Evolutionary conservation across 768 basidiomycete species (phyloP).

Genomic region (Gautieria morchelliformis): DNA sequence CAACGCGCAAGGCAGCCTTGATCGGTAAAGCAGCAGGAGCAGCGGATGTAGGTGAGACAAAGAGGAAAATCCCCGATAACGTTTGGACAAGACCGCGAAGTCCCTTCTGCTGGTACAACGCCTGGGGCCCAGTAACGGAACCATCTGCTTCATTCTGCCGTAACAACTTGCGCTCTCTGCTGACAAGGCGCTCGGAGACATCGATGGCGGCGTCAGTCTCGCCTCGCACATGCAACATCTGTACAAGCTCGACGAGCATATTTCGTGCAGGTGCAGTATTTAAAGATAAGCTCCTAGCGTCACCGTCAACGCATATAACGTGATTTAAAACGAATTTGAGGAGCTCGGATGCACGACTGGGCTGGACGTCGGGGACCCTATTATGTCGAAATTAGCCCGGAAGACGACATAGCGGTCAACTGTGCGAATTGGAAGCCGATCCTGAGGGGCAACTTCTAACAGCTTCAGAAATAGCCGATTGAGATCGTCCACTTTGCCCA

Average conservation of each 20-base stretch:
- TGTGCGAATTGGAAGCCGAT: slow-evolving; percentile 24
- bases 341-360: slow-evolving; percentile 8
- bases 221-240: background rate
- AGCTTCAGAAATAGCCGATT: slow-evolving; percentile 43
- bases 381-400: slow-evolving; percentile 27
- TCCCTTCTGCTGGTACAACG: background rate
- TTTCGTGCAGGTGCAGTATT: background rate
- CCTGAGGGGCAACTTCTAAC: slow-evolving; percentile 24
- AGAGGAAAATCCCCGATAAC: background rate
- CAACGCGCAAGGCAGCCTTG: slow-evolving; percentile 22
- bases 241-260: background rate
- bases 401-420: slow-evolving; percentile 36
- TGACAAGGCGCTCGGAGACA: slow-evolving; percentile 13
- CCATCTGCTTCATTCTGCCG: background rate
- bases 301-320: slow-evolving; percentile 6
- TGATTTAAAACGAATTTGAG: slow-evolving; percentile 21
- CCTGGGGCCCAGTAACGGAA: background rate
- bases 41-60: background rate
- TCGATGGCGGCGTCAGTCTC: slow-evolving; percentile 17
- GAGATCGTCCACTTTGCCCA: slow-evolving; percentile 42
- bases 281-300: background rate
- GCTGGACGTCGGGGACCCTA: background rate
- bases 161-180: background rate
- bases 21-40: background rate
- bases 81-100: background rate